Base-by-base conservation (phyloP, 768 basidiomycete genomes). In the Podaxis sp. region DNA sequence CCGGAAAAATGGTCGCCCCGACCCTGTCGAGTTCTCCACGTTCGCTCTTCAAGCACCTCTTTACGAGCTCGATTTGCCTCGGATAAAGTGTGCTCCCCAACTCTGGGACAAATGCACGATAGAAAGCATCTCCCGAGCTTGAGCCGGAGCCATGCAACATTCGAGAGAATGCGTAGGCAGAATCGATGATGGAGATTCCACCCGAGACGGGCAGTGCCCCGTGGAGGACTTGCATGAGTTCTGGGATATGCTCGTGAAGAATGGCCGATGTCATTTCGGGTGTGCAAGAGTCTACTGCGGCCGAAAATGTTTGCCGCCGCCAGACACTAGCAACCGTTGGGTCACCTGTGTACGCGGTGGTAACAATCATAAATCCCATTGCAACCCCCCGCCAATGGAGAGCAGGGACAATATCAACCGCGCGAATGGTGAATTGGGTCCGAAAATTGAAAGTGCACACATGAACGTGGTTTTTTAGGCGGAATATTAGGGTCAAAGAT, bases 321-420 rank as follows among this genome's bases (percentile, higher is more conserved):
- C 93, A 95, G 20, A 95, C 93, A 44, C 85, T 84, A 0, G 93
- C 93, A n/a, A 95, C 91, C 3, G 91, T 87, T 12, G 93, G 88
- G 69, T 95, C 91, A 56, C 91, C 91, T 94, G 20, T 46, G 44
- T 5, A 10, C 40, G 3, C 10, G 3, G 44, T 20, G n/a, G 44
- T 10, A 20, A 20, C n/a, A 46, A 46, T 13, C 20, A 10, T 46
- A 10, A 46, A 46, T 20, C 44, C 17, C 17, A n/a, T 46, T 33
- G 30, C 8, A 33, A 41, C 44, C 44, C 44, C 41, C 17, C 44
- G 20, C n/a, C 44, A 5, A 46, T 3, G 20, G 38, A 24, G 59
- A 60, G 36, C 37, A 50, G 38, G 30, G 46, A 37, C n/a, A 62
- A 46, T 13, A 17, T 22, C 44, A 28, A 4, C n/a, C 28, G 7